phyloP scores from a whole-genome alignment of 495 filamentous ascomycete species.

The Chaetomium tenue region DNA sequence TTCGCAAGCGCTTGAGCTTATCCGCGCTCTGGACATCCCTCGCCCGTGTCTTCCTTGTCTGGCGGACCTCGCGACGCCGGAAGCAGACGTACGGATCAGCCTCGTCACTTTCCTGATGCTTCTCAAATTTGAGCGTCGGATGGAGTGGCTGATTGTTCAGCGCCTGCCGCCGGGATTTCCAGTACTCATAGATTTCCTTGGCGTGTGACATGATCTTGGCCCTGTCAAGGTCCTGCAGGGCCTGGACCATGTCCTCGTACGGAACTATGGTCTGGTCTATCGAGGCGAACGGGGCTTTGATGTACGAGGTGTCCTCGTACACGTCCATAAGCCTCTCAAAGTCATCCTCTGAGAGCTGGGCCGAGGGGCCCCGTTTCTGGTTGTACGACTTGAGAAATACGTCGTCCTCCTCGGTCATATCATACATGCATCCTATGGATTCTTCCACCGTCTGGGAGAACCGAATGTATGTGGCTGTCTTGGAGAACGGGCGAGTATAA shows the following conservation, averaged over 20 bases:
- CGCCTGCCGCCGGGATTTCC: constrained; percentile 68
- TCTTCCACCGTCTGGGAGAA: constrained; percentile 98
- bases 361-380: constrained; percentile 60
- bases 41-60: constrained; percentile 89
- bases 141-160: constrained; percentile 67
- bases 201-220: constrained; percentile 67
- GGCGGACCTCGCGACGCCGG: constrained; percentile 89
- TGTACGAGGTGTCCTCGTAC: constrained; percentile 80
- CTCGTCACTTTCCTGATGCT: constrained; percentile 87
- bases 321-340: constrained; percentile 95
- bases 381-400: constrained; percentile 82
- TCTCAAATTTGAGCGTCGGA: constrained; percentile 85
- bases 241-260: constrained; percentile 75
- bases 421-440: constrained; percentile 76
- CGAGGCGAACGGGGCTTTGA: constrained; percentile 79
- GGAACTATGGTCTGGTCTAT: constrained; percentile 81
- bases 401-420: constrained; percentile 88
- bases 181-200: constrained; percentile 87
- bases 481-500: constrained; percentile 73
- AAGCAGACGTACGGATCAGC: constrained; percentile 98
- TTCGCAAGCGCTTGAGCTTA: constrained; percentile 86
- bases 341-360: constrained; percentile 77
- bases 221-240: constrained; percentile 69
- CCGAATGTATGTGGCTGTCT: constrained; percentile 91
- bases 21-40: constrained; percentile 91